Conservation (phyloP, 768 basidiomycete genomes). For the Sarcodon sp. region DNA sequence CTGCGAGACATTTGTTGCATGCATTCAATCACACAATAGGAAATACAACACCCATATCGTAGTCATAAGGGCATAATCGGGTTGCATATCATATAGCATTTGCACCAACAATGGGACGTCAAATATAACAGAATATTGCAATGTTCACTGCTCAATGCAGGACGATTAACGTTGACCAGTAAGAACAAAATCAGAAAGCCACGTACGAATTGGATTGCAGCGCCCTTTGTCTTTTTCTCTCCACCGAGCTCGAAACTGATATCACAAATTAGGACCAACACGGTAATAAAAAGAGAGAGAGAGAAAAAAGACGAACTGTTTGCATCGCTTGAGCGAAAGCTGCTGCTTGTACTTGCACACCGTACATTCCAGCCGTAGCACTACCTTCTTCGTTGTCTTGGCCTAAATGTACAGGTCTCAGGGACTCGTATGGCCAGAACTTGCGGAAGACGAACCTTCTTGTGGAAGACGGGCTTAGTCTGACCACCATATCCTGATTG, state of each 20-base stretch:
- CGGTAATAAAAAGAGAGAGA: neutral
- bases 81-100: neutral
- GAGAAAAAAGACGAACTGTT: conserved; percentile 58
- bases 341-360: conserved; percentile 99
- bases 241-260: conserved; percentile 95
- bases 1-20: too few species aligned
- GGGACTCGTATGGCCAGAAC: neutral
- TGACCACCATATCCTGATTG: conserved; percentile 99
- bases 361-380: conserved; percentile 94
- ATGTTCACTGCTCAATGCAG: neutral
- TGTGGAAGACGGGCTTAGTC: conserved; percentile 99
- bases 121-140: neutral
- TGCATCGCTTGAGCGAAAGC: conserved; percentile 94
- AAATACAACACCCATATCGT: too few species aligned
- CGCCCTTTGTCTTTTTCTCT: conserved; percentile 99
- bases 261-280: neutral
- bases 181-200: neutral
- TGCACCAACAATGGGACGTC: neutral
- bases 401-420: conserved; percentile 34
- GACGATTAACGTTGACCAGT: neutral
- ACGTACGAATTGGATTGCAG: conserved; percentile 88
- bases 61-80: neutral
- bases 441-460: conserved; percentile 58
- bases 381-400: conserved; percentile 99
- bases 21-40: too few species aligned